A percentile compares a stretch with the other conserved stretches of the same genome.
Evolutionary conservation across 2,329 filamentous ascomycete genomes (phyloP).

Genomic region (Ascosphaera pollenicola): DNA sequence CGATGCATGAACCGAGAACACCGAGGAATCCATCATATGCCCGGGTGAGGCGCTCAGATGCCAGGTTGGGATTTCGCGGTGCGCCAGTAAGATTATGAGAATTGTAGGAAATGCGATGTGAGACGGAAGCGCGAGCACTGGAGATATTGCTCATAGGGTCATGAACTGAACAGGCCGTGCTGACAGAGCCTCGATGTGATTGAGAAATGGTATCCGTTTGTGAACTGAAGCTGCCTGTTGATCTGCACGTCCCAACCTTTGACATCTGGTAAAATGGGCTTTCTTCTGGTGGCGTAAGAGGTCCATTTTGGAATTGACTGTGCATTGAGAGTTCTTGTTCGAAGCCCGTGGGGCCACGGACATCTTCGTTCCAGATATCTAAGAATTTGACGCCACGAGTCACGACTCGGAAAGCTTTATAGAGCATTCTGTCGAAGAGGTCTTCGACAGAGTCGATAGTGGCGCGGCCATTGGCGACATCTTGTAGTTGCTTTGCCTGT

Average conservation of each 20-base stretch:
- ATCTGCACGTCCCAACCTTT: neutral
- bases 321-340: constrained; percentile 10
- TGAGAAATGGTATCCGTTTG: neutral
- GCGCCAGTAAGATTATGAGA: constrained; percentile 13
- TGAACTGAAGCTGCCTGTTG: neutral
- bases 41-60: constrained; percentile 58
- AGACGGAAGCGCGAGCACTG: constrained; percentile 24
- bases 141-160: neutral
- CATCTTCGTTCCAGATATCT: constrained; percentile 51
- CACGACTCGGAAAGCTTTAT: constrained; percentile 88
- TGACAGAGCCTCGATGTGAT: neutral
- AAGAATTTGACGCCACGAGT: constrained; percentile 75
- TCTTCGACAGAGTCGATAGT: constrained; percentile 19
- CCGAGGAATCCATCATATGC: constrained; percentile 79
- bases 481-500: constrained; percentile 65
- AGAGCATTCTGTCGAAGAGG: constrained; percentile 75
- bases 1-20: constrained; percentile 81
- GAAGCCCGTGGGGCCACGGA: constrained; percentile 21
- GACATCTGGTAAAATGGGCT: constrained; percentile 9
- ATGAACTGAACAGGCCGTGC: neutral
- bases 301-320: constrained; percentile 9
- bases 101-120: constrained; percentile 60
- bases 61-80: constrained; percentile 47
- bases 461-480: constrained; percentile 34
- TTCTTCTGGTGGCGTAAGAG: constrained; percentile 19